Percentiles rank a stretch among this genome's conserved stretches.
These are phyloP conservation scores for Phytophthora aleatoria DNA, from an alignment of 352 stramenopile species.

Conservation along the genomic window DNA sequence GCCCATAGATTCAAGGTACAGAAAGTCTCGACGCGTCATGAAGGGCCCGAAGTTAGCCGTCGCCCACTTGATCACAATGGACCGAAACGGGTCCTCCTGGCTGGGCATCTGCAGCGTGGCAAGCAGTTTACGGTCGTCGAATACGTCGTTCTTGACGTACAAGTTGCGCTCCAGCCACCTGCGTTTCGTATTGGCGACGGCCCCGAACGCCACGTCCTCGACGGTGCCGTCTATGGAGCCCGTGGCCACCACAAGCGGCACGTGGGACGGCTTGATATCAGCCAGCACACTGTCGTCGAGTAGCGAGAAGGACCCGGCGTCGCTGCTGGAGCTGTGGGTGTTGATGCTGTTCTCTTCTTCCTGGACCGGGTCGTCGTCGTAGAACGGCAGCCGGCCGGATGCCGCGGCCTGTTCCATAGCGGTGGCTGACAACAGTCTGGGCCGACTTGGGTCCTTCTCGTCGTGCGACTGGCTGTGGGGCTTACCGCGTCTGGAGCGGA, in stretches of 20 bases:
- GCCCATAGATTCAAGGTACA: constrained; percentile 50
- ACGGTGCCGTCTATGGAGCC: constrained; percentile 37
- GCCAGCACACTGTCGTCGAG: constrained; percentile 34
- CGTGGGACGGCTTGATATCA: constrained; percentile 24
- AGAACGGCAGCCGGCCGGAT: constrained; percentile 22
- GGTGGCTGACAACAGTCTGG: constrained; percentile 39
- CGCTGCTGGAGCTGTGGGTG: constrained; percentile 35
- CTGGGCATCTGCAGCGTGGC: not conserved
- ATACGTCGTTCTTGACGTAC: too few species aligned
- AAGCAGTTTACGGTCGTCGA: too few species aligned
- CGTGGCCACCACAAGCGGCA: constrained; percentile 34
- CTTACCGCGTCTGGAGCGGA: constrained; percentile 43
- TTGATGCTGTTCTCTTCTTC: constrained; percentile 24
- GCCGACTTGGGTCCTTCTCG: constrained; percentile 39
- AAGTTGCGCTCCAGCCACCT: constrained; percentile 12
- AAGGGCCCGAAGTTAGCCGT: constrained; percentile 36
- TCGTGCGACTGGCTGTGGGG: constrained; percentile 22
- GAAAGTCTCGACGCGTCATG: constrained; percentile 36
- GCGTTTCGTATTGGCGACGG: constrained; percentile 29
- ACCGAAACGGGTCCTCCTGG: constrained; percentile 48
- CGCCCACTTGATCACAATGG: constrained; percentile 44
- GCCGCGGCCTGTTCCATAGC: constrained; percentile 30
- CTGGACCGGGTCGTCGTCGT: constrained; percentile 23
- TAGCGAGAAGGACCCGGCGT: constrained; percentile 36
- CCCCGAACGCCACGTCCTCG: constrained; percentile 39